These are phyloP conservation scores for Colletotrichum sp. DNA, from an alignment of 2,329 filamentous ascomycete species.

Conservation along the genomic window DNA sequence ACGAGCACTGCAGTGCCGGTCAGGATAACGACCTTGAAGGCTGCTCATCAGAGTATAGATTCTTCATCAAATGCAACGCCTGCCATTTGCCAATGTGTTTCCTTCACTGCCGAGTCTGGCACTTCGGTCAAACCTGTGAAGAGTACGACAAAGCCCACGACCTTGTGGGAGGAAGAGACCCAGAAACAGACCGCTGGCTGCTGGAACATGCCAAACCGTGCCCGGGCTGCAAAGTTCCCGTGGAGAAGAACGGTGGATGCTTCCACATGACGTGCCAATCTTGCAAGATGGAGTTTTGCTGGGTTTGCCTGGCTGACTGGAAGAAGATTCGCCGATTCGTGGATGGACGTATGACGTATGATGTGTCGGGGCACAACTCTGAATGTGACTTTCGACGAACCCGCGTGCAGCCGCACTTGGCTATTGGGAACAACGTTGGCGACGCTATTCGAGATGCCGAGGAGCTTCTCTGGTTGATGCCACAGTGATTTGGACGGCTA, in stretches of 20 bases:
- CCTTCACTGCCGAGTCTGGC: constrained; percentile 29
- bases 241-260: constrained; percentile 37
- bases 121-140: constrained; percentile 26
- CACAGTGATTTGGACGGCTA: background rate
- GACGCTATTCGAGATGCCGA: background rate
- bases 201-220: constrained; percentile 28
- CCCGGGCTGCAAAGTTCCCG: constrained; percentile 25
- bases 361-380: background rate
- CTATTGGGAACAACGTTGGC: background rate
- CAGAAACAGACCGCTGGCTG: constrained; percentile 25
- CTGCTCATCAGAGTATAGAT: background rate
- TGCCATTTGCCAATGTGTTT: constrained; percentile 32
- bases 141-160: constrained; percentile 14
- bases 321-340: background rate
- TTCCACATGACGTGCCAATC: constrained; percentile 45
- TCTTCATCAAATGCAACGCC: constrained; percentile 26
- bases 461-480: background rate
- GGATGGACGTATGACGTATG: background rate
- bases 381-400: background rate
- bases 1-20: constrained; percentile 25
- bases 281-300: constrained; percentile 42
- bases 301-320: constrained; percentile 32
- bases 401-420: background rate
- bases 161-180: background rate
- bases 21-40: constrained; percentile 23